Evolutionary conservation across 2,329 filamentous ascomycete genomes (phyloP).

Genomic region (Apiospora arundinis): DNA sequence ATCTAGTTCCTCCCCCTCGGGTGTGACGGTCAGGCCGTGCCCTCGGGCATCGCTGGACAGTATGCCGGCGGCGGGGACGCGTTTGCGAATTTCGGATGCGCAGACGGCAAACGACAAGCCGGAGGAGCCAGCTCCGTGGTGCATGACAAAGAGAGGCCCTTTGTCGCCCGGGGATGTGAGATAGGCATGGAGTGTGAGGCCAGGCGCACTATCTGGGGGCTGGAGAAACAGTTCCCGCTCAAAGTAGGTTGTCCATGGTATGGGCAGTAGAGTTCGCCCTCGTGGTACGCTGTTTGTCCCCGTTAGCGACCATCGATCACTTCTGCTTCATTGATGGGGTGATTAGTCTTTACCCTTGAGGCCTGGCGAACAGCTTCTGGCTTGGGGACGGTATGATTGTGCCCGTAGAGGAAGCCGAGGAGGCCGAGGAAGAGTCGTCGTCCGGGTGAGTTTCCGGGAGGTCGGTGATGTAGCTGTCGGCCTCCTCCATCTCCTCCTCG

Average conservation of each 20-base stretch:
- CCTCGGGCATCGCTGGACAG: slow-evolving; percentile 86
- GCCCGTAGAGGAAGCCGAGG: slow-evolving; percentile 89
- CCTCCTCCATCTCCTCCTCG: slow-evolving; percentile 52
- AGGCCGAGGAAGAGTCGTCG: slow-evolving; percentile 76
- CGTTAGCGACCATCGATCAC: background rate
- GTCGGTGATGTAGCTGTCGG: slow-evolving; percentile 48
- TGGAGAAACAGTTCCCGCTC: slow-evolving; percentile 82
- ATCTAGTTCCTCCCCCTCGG: slow-evolving; percentile 57
- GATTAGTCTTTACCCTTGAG: slow-evolving; percentile 61
- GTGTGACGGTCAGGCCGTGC: slow-evolving; percentile 75
- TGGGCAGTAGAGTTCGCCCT: slow-evolving; percentile 65
- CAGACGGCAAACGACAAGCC: slow-evolving; percentile 90
- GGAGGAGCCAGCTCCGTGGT: slow-evolving; percentile 94
- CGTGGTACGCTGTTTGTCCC: slow-evolving; percentile 48
- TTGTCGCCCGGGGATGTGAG: slow-evolving; percentile 78
- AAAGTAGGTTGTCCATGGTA: slow-evolving; percentile 91
- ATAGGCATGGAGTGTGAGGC: slow-evolving; percentile 81
- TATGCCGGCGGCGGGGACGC: slow-evolving; percentile 80
- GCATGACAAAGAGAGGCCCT: slow-evolving; percentile 87
- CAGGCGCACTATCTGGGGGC: slow-evolving; percentile 45
- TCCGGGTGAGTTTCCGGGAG: slow-evolving; percentile 56
- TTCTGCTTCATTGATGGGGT: background rate
- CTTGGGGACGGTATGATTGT: slow-evolving; percentile 85
- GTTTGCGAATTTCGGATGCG: slow-evolving; percentile 76
- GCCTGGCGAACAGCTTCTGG: slow-evolving; percentile 75